Conservation (phyloP, 345 rosid genomes). For the Eucalyptus shirleyi region DNA sequence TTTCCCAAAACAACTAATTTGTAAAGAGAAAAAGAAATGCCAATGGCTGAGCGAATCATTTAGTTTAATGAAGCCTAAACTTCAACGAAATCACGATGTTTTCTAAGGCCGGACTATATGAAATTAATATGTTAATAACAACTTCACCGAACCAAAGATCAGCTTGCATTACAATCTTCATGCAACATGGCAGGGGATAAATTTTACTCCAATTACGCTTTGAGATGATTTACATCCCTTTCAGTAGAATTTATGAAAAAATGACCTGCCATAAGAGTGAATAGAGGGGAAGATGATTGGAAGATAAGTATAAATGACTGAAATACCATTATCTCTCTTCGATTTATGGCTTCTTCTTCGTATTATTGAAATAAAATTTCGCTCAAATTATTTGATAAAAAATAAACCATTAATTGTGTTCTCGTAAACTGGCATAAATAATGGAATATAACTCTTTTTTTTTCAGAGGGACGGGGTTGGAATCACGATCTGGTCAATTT, state of each 20-base stretch:
- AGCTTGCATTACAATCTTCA: not conserved
- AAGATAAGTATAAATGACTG: not conserved
- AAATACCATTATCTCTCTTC: not conserved
- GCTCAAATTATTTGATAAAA: not conserved
- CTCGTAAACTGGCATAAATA: not conserved
- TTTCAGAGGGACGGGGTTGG: not conserved
- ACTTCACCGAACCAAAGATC: not conserved
- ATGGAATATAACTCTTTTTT: not conserved
- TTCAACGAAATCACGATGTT: not conserved
- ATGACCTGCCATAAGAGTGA: not conserved
- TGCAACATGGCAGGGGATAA: not conserved
- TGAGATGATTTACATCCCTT: not conserved
- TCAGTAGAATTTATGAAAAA: not conserved
- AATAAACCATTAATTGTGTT: not conserved
- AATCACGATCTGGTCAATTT: not conserved
- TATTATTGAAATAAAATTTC: not conserved
- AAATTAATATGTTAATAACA: not conserved
- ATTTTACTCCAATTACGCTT: not conserved
- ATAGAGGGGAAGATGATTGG: not conserved
- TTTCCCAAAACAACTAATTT: not conserved
- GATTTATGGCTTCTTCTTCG: not conserved
- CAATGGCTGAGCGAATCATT: not conserved
- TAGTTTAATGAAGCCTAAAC: not conserved
- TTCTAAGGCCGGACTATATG: not conserved
- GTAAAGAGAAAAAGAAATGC: not conserved